Base-by-base conservation (phyloP, 1,284 basidiomycete genomes). In the Volvariella surrecta region DNA sequence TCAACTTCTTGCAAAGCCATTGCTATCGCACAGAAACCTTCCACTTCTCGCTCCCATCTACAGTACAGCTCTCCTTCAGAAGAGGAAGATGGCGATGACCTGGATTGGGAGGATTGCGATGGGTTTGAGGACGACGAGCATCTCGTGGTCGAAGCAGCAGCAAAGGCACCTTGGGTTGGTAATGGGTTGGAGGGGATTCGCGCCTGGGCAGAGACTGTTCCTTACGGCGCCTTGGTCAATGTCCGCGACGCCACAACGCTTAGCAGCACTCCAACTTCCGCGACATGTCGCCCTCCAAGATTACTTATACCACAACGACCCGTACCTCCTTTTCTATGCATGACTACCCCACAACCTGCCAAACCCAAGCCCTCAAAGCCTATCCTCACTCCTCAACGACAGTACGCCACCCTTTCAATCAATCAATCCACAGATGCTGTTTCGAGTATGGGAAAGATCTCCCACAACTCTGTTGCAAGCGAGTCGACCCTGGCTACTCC, bases 251-350 rank as follows among this genome's bases (percentile, higher is more conserved):
- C 40, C 58, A 48, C 42, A 39, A 51, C 45, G 34, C 51, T 47
- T 37, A 50, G 43, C 15, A 46, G 49, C 19, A 47, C 46, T 15
- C 49, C 51, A 28, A 42, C 45, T 21, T 19, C 51, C 32, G 45
- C 53, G 13, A 48, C 54, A 30, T 55, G 55, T 44, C 60, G 61
- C 15, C 61, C 63, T 3, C 70, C 73, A 11, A 63, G 66, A 48
- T 64, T 76, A 35, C 55, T 74, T 35, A 58, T 56, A 35, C 54
- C 59, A n/a, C 59, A 61, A 45, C 63, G 62, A 19, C 63, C 64
- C 13, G 59, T 66, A 19, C 66, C 69, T 3, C 70, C 73, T 3
- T 63, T 71, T 10, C 67, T 77, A 45, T 70, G 62, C 57, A 66
- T 71, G 53, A 66, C 68, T 32, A 57, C 54, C 0, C 59, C 62